Evolutionary conservation across 352 stramenopile genomes (phyloP), one percentile per base, ranked within the genome.

Genomic region (Globisporangium viniferum): DNA sequence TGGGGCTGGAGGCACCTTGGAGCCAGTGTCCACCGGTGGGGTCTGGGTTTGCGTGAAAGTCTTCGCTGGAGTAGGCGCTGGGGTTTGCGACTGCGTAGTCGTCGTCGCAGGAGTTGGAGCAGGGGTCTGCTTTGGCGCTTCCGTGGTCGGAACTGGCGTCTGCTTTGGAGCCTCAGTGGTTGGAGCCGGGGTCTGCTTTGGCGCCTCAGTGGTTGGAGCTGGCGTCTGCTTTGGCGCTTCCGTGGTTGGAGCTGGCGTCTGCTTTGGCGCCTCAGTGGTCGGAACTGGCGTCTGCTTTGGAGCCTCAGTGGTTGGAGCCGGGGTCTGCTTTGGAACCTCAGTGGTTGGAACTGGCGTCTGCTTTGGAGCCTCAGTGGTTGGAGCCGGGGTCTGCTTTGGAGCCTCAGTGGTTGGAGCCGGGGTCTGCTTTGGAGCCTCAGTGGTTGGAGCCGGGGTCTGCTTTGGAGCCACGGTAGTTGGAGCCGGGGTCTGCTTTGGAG

Each of bases 391-490:
- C n/a, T n/a, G n/a, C n/a, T n/a, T n/a, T n/a, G n/a, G n/a, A n/a
- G n/a, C n/a, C n/a, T n/a, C n/a, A n/a, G n/a, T n/a, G n/a, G n/a
- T n/a, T n/a, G n/a, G n/a, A n/a, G n/a, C n/a, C n/a, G n/a, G n/a
- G n/a, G n/a, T n/a, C n/a, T n/a, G n/a, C n/a, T n/a, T n/a, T n/a
- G n/a, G n/a, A n/a, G n/a, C n/a, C n/a, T n/a, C n/a, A n/a, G n/a
- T n/a, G n/a, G n/a, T n/a, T n/a, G 61, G 48, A 54, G 48, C 49
- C 4, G 61, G 61, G 0, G 62, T 66, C 9, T 31, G 10, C 8
- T 59, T 67, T 22, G 61, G 61, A 5, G 49, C 48, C n/a, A 44
- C 46, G 1, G 48, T 53, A 1, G 62, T 70, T 29, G 64, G 64
- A 31, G 57, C 33, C 5, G 64, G 65, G 0, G 65, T 66, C n/a